A percentile compares a stretch with the other conserved stretches of the same genome.
Conservation (phyloP, 257 asterid species). For the Penstemon eatonii region DNA sequence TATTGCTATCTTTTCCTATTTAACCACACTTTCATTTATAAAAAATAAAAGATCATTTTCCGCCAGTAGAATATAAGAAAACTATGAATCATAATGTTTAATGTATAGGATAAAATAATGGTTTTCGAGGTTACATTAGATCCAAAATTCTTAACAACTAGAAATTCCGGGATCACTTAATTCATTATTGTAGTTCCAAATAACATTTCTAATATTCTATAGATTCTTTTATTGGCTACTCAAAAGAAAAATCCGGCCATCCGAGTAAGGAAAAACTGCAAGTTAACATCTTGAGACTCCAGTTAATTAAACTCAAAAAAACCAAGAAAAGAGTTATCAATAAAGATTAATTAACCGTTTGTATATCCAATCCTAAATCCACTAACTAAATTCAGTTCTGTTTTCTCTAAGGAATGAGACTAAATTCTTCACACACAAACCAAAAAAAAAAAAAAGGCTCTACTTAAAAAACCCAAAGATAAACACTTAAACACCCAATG, state of each 20-base stretch:
- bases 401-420: neutral
- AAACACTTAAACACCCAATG: too few relatives aligned
- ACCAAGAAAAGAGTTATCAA: neutral
- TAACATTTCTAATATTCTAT: too few relatives aligned
- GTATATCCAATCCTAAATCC: neutral
- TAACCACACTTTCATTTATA: neutral
- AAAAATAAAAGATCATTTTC: neutral
- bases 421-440: neutral
- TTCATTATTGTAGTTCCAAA: neutral
- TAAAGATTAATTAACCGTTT: neutral
- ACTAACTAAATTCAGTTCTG: constrained; percentile 7
- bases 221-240: too few relatives aligned
- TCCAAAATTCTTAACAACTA: neutral
- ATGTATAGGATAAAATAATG: neutral
- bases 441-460: neutral
- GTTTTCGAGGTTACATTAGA: neutral
- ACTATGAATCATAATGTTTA: neutral
- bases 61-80: neutral
- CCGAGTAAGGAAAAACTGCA: too few relatives aligned
- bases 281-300: neutral
- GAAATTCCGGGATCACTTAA: neutral
- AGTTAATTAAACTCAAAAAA: neutral
- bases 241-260: too few relatives aligned
- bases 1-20: neutral
- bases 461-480: neutral